Base-by-base conservation (phyloP, 164 flowering plant genomes). In the Brasenia schreberi region DNA sequence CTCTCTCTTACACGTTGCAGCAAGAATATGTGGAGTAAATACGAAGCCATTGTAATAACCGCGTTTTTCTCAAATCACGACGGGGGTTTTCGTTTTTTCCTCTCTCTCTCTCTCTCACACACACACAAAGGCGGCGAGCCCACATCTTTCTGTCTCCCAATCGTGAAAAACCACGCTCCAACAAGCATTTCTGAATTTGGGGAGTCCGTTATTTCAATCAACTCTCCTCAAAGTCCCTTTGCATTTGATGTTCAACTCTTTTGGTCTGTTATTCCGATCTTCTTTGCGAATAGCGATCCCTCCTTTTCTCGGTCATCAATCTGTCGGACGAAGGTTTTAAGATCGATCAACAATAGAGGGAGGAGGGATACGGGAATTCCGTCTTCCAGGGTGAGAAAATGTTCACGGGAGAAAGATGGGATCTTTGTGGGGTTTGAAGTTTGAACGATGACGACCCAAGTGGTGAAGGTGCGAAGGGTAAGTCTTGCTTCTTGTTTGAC, bases 401-500 rank as follows among this genome's bases (percentile, higher is more conserved):
- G 56, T 2, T 49, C 56, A 14, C 56, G 7, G 56, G 16, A 49
- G 9, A 6, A 49, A 49, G 56, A 49, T 49, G 56, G 16, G 56
- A 49, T 9, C 56, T 49, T 49, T 49, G 56, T 14, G 64, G 69
- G 65, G 64, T 64, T 60, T 42, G 71, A 65, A 74, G 65, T 19
- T 56, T 7, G 27, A 11, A 18, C 65, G 80, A 84, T 82, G 96
- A 66, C 79, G 70, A 74, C 67, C 72, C 87, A 81, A 73, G 84
- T 82, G 65, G 90, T 87, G 77, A 86, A 78, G 66, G 90, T 90
- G 64, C 80, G 77, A 74, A 80, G 87, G 71, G 88, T 81, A 69
- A 63, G 73, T 49, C 69, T 93, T n/a, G 83, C 70, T 71, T 83
- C 87, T 62, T 88, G 97, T 96, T 87, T 93, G 86, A 84, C 86